phyloP scores from a whole-genome alignment of 2,329 filamentous ascomycete species.

The Davidsoniella eucalypti region DNA sequence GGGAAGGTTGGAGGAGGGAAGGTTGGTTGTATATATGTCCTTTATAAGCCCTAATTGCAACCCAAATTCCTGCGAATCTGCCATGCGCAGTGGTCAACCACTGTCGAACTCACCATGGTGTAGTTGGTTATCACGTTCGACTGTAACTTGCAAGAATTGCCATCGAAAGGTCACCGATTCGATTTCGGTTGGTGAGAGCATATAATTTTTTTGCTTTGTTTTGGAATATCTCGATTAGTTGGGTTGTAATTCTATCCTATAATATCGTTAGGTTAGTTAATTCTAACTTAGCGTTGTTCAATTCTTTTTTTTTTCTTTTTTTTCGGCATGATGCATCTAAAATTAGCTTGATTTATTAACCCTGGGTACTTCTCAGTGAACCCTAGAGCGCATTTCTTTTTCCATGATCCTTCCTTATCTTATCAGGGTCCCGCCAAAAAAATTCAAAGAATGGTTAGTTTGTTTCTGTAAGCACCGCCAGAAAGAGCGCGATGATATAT shows the following conservation, averaged over 20 bases:
- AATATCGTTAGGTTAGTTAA: no score
- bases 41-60: constrained; percentile 1
- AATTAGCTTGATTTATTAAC: no score
- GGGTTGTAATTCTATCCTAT: background rate
- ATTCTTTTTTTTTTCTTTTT: background rate
- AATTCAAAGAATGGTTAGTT: constrained; percentile 8
- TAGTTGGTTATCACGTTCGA: constrained; percentile 12
- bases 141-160: constrained; percentile 12
- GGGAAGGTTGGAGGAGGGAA: no score
- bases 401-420: constrained; percentile 9
- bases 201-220: background rate
- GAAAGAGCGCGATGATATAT: background rate
- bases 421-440: constrained; percentile 11
- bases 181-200: constrained; percentile 13
- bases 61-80: background rate
- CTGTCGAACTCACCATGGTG: constrained; percentile 12
- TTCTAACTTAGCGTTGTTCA: background rate
- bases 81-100: constrained; percentile 11
- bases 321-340: no score
- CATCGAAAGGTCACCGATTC: constrained; percentile 13
- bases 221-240: background rate
- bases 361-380: no score
- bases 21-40: no score
- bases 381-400: no score
- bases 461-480: background rate